Evolutionary conservation across 1,284 basidiomycete genomes (phyloP).

Genomic region (Ceraceosorus guamensis): DNA sequence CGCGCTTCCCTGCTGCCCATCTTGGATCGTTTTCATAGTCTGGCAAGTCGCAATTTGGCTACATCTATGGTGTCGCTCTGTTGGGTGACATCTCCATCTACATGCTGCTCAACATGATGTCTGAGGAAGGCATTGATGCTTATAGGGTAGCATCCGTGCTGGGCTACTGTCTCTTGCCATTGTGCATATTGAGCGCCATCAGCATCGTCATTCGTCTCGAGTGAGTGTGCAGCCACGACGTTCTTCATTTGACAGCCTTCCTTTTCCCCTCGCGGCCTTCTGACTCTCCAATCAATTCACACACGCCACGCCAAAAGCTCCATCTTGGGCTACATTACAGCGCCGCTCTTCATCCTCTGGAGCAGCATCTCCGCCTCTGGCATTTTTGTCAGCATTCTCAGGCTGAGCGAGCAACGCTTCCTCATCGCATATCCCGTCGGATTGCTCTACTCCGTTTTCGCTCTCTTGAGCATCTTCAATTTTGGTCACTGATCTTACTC

Average conservation of each 20-base stretch:
- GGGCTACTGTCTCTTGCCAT: conserved; percentile 92
- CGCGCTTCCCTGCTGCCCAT: not conserved
- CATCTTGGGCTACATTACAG: conserved; percentile 36
- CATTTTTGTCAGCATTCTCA: conserved; percentile 46
- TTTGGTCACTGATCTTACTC: conserved; percentile 7
- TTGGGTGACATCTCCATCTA: conserved; percentile 92
- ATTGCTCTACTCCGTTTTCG: conserved; percentile 46
- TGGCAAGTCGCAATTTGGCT: conserved; percentile 96
- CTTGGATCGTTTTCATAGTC: conserved; percentile 57
- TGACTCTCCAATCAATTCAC: not conserved
- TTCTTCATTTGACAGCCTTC: not conserved
- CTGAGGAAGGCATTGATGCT: conserved; percentile 86
- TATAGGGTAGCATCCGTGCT: conserved; percentile 92
- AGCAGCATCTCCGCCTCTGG: conserved; percentile 44
- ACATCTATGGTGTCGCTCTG: conserved; percentile 95
- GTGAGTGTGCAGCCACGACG: conserved; percentile 55
- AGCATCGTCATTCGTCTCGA: conserved; percentile 82
- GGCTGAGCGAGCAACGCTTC: conserved; percentile 43
- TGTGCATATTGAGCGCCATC: conserved; percentile 88
- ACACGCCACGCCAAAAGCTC: conserved; percentile 10
- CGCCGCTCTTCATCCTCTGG: conserved; percentile 47
- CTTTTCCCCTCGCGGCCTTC: not conserved
- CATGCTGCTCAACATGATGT: conserved; percentile 93
- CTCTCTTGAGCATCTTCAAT: conserved; percentile 43
- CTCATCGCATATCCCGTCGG: conserved; percentile 46